These are phyloP conservation scores for Penicillium lividum DNA, from an alignment of 495 filamentous ascomycete species.

Conservation along the genomic window DNA sequence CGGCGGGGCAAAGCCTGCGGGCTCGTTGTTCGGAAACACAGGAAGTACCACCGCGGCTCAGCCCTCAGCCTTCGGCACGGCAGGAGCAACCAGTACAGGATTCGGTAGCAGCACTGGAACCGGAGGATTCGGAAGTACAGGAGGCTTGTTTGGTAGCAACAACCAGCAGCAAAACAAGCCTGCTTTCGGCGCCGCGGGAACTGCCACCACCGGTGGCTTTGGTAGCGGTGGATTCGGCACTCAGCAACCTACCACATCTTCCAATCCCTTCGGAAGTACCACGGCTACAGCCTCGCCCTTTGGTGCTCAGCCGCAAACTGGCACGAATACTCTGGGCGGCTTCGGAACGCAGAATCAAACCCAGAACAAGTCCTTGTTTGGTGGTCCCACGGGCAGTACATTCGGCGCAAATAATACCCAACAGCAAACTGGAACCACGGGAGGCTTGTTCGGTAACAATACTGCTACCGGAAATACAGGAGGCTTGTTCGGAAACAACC, in stretches of 20 bases:
- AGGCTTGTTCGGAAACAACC: conserved; percentile 45
- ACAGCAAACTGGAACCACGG: conserved; percentile 32
- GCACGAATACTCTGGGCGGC: conserved; percentile 39
- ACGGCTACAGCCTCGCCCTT: conserved; percentile 38
- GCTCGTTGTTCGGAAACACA: conserved; percentile 39
- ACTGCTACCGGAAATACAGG: conserved; percentile 29
- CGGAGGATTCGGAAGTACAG: conserved; percentile 24
- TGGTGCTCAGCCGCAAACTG: conserved; percentile 41
- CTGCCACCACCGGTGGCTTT: conserved; percentile 36
- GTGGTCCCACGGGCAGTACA: conserved; percentile 32
- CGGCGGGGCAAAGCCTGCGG: conserved; percentile 45
- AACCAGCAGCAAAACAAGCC: conserved; percentile 46
- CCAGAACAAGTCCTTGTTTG: conserved; percentile 47
- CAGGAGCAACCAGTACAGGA: conserved; percentile 27
- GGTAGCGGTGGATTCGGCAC: conserved; percentile 42
- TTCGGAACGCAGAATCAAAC: conserved; percentile 48
- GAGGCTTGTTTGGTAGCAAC: conserved; percentile 48
- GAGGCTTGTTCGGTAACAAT: conserved; percentile 46
- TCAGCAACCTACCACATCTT: conserved; percentile 34
- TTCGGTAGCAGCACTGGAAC: conserved; percentile 37
- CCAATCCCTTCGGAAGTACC: conserved; percentile 36
- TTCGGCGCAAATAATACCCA: conserved; percentile 39
- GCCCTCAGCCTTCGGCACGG: conserved; percentile 39
- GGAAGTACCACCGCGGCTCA: conserved; percentile 34
- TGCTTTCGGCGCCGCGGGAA: conserved; percentile 39